These are phyloP conservation scores for Mycosarcoma maydis DNA, from an alignment of 1,284 basidiomycete species.

Conservation along the genomic window DNA sequence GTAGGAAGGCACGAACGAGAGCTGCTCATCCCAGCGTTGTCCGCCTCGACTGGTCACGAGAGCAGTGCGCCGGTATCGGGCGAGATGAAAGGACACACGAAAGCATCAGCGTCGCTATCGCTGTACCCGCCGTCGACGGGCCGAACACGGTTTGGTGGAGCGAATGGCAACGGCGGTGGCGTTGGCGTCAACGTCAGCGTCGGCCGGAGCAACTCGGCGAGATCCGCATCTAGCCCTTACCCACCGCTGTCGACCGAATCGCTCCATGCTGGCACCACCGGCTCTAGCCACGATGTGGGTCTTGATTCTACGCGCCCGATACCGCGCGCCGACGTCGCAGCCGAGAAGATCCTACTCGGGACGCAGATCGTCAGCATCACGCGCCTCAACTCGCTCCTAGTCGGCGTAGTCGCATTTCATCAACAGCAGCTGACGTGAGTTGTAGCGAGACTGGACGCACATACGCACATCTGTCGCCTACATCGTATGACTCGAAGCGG, in stretches of 20 bases:
- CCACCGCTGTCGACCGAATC: neutral
- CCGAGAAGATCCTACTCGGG: conserved; percentile 14
- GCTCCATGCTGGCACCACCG: neutral
- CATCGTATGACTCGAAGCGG: no score
- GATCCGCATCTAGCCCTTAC: neutral
- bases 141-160: neutral
- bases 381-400: conserved; percentile 42
- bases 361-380: conserved; percentile 29
- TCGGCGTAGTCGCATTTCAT: conserved; percentile 11
- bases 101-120: conserved; percentile 21
- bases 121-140: conserved; percentile 10
- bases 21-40: conserved; percentile 20
- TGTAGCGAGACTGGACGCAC: no score
- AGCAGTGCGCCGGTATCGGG: no score
- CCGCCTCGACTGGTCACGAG: no score
- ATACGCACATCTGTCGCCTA: neutral
- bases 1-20: conserved; percentile 34
- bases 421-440: conserved; percentile 25
- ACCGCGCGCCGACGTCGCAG: neutral
- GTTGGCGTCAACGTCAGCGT: neutral
- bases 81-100: conserved; percentile 10
- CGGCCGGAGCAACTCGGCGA: conserved; percentile 26
- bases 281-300: no score
- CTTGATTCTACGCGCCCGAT: no score
- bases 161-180: neutral